Evolutionary conservation across 83 land plant species (phyloP).

Genomic region (Isoetes engelmannii): DNA sequence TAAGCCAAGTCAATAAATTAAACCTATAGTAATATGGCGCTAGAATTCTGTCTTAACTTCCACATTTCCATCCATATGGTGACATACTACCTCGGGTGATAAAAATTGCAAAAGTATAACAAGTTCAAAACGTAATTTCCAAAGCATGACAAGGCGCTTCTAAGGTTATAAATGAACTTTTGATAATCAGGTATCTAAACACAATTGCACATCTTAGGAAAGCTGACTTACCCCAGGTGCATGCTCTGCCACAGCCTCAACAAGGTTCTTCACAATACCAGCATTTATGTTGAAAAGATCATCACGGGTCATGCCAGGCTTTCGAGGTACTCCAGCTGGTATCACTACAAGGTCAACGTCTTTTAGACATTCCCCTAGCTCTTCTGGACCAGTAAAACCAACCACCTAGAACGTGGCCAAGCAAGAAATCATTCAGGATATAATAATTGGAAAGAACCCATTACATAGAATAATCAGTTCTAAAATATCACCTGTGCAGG

Average conservation of each 20-base stretch:
- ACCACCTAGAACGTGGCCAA: slow-evolving; percentile 19
- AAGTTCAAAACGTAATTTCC: not conserved
- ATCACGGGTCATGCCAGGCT: slow-evolving; percentile 95
- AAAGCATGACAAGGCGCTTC: not conserved
- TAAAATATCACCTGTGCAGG: slow-evolving; percentile 47
- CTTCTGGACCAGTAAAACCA: slow-evolving; percentile 72
- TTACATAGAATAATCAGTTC: not conserved
- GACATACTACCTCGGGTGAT: no score
- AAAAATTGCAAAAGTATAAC: no score
- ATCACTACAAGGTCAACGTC: slow-evolving; percentile 86
- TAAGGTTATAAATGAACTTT: not conserved
- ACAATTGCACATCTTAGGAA: no score
- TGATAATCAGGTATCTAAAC: no score
- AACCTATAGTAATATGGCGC: no score
- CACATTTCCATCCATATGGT: no score
- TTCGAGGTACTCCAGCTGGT: slow-evolving; percentile 94
- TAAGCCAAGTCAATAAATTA: no score
- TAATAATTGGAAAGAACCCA: not conserved
- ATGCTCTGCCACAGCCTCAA: slow-evolving; percentile 90
- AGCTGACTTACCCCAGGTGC: slow-evolving; percentile 42
- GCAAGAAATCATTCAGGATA: no score
- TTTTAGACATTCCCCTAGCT: slow-evolving; percentile 57
- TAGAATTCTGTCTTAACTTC: no score
- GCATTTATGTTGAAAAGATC: slow-evolving; percentile 97
- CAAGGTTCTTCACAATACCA: slow-evolving; percentile 59